Conservation (phyloP, 2,329 filamentous ascomycete species). For the Lasiodiplodia sp. region DNA sequence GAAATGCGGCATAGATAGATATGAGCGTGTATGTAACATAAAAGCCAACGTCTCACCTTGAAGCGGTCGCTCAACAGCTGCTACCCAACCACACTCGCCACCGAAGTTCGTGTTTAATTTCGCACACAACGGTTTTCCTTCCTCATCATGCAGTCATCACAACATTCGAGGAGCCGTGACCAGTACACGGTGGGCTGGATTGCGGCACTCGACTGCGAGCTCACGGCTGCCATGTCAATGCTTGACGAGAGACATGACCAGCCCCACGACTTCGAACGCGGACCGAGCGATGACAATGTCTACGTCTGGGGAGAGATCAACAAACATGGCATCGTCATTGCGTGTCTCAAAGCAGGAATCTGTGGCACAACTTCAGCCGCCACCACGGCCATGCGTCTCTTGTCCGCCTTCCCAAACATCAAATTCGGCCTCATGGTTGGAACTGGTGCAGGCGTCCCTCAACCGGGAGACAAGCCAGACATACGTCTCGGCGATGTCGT, state of each 20-base stretch:
- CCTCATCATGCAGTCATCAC: no score
- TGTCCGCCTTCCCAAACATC: slow-evolving; percentile 32
- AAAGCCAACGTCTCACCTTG: no score
- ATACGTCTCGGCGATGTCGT: slow-evolving; percentile 41
- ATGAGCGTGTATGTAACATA: no score
- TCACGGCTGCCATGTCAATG: neutral
- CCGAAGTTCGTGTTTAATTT: no score
- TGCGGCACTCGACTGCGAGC: neutral
- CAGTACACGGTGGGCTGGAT: slow-evolving; percentile 9
- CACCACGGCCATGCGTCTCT: neutral
- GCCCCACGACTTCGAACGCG: neutral
- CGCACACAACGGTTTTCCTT: no score
- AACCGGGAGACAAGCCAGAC: slow-evolving; percentile 27
- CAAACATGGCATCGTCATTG: slow-evolving; percentile 30
- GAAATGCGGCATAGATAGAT: no score
- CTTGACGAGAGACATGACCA: neutral
- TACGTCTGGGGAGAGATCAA: neutral
- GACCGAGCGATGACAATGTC: neutral
- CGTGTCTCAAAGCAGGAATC: neutral
- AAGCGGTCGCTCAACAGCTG: no score
- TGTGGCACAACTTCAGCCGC: neutral
- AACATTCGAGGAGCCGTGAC: no score
- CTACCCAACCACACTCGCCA: no score
- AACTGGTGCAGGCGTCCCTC: slow-evolving; percentile 37
- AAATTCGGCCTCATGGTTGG: slow-evolving; percentile 37